These are phyloP conservation scores for Rhodotorula sp. DNA, from an alignment of 1,284 basidiomycete genomes.

Conservation along the genomic window DNA sequence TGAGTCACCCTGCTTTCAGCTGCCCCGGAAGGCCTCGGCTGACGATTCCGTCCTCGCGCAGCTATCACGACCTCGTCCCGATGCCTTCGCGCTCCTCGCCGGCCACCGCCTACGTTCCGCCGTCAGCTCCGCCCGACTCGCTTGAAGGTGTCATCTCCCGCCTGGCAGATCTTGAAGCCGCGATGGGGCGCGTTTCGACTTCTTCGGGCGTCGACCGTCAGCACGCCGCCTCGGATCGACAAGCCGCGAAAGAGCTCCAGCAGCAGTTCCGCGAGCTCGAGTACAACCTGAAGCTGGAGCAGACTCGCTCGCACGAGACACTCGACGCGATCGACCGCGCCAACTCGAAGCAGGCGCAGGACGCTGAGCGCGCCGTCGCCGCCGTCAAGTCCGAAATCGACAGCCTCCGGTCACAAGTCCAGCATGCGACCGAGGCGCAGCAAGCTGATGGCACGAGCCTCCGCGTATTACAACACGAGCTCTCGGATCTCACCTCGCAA, in stretches of 20 bases:
- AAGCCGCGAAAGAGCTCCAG: conserved; percentile 41
- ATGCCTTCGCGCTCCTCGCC: conserved; percentile 41
- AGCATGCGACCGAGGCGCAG: conserved; percentile 24
- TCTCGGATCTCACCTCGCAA: conserved; percentile 28
- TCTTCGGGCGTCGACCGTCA: conserved; percentile 51
- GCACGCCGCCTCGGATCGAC: conserved; percentile 10
- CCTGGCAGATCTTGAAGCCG: conserved; percentile 53
- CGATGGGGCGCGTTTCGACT: conserved; percentile 46
- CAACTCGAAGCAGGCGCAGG: neutral
- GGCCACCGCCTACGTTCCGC: conserved; percentile 45
- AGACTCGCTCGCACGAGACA: conserved; percentile 7
- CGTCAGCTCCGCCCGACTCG: conserved; percentile 63
- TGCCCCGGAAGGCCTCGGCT: neutral
- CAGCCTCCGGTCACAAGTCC: conserved; percentile 57
- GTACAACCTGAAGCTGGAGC: conserved; percentile 35
- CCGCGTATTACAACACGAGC: conserved; percentile 16
- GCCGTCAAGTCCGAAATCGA: conserved; percentile 54
- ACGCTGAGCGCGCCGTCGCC: conserved; percentile 20
- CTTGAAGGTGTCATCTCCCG: conserved; percentile 68
- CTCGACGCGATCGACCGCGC: conserved; percentile 12
- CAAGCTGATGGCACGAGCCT: conserved; percentile 19
- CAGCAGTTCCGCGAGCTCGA: conserved; percentile 47
- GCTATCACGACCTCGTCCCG: conserved; percentile 10
- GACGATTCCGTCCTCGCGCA: conserved; percentile 38
- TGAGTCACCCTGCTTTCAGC: neutral